phyloP scores from a whole-genome alignment of 345 rosid species.

The Cardiospermum halicacabum region DNA sequence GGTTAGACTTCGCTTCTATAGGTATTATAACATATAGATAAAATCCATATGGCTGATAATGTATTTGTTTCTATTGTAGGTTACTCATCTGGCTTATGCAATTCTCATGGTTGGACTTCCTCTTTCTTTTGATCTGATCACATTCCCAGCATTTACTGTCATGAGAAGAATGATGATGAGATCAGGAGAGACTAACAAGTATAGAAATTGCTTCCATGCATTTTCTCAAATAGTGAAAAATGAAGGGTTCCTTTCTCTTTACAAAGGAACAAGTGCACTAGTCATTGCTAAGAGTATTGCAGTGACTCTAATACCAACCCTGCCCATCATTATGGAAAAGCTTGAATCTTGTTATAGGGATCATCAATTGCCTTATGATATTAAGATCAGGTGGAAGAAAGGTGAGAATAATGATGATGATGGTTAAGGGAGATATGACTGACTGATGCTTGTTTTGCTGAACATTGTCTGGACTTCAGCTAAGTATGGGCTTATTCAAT shows the following conservation, averaged over 20 bases:
- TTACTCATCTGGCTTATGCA: constrained; percentile 11
- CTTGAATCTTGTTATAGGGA: too few relatives aligned
- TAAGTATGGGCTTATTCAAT: too few relatives aligned
- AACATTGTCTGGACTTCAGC: too few relatives aligned
- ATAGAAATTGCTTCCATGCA: constrained; percentile 26
- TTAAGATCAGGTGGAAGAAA: too few relatives aligned
- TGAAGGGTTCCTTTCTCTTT: constrained; percentile 7
- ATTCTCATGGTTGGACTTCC: constrained; percentile 17
- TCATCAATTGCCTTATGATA: too few relatives aligned
- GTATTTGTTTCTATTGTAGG: constrained; percentile 9
- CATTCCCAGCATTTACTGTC: constrained; percentile 23
- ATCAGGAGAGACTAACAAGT: constrained; percentile 30
- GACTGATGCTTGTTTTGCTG: too few relatives aligned
- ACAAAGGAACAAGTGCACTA: constrained; percentile 1
- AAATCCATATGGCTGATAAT: too few relatives aligned
- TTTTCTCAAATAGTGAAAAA: constrained; percentile 12
- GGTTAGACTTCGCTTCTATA: too few relatives aligned
- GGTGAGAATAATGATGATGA: too few relatives aligned
- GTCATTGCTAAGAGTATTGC: background rate
- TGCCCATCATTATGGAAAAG: background rate
- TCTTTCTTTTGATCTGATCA: constrained; percentile 15
- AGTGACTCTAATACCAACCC: too few relatives aligned
- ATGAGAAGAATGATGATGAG: constrained; percentile 36
- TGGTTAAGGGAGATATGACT: too few relatives aligned
- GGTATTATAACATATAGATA: too few relatives aligned